Conservation (phyloP, 2,329 filamentous ascomycete genomes). For the Xylaria sp. region DNA sequence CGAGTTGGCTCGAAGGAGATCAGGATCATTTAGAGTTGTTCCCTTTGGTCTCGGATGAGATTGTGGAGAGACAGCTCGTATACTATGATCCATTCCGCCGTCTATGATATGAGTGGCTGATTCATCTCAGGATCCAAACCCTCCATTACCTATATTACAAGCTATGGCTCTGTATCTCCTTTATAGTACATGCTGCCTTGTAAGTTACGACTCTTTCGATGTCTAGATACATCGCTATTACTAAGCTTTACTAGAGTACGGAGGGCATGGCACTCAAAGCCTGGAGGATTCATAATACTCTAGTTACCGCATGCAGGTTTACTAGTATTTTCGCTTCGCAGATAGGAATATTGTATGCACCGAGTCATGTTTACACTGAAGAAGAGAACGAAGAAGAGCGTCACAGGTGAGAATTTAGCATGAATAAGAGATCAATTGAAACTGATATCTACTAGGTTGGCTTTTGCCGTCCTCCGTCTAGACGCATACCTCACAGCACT, state of each 20-base stretch:
- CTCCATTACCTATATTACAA: conserved; percentile 38
- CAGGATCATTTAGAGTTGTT: conserved; percentile 38
- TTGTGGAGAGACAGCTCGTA: conserved; percentile 40
- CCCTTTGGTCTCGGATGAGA: conserved; percentile 39
- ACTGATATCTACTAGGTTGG: conserved; percentile 34
- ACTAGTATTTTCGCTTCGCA: conserved; percentile 41
- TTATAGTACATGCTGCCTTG: conserved; percentile 39
- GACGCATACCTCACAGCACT: conserved; percentile 43
- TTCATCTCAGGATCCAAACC: conserved; percentile 29
- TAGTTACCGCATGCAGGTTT: conserved; percentile 42
- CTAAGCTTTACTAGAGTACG: conserved; percentile 29
- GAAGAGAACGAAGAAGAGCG: conserved; percentile 38
- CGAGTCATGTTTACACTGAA: conserved; percentile 15
- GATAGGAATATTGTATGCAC: conserved; percentile 30
- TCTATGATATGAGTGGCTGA: background rate
- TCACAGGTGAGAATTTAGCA: conserved; percentile 32
- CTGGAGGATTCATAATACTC: conserved; percentile 37
- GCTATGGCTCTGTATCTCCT: conserved; percentile 40
- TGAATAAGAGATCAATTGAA: background rate
- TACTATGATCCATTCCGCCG: background rate
- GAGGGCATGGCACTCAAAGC: conserved; percentile 42
- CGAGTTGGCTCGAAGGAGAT: conserved; percentile 43
- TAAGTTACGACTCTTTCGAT: conserved; percentile 21
- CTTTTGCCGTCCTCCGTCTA: conserved; percentile 43
- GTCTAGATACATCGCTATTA: background rate